phyloP scores from a whole-genome alignment of 1,139 yeast species.

The Yamadazyma mexicana region DNA sequence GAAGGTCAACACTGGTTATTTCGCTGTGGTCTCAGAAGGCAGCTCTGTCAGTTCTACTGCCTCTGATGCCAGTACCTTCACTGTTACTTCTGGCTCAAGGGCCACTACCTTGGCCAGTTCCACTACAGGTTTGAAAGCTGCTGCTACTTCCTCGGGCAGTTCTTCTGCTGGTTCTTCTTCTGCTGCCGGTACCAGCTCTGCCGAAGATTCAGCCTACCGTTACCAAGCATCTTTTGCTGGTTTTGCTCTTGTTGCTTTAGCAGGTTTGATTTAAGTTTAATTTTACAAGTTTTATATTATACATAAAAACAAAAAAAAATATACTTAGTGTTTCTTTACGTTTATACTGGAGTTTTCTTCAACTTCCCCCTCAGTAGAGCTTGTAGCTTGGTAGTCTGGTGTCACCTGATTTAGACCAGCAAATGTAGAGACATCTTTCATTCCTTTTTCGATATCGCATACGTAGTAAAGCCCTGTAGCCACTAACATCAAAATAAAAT shows the following conservation, averaged over 20 bases:
- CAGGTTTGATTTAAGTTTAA: slow-evolving; percentile 5
- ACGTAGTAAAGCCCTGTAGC: slow-evolving; percentile 25
- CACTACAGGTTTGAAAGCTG: background rate
- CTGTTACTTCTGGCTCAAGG: background rate
- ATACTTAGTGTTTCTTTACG: background rate
- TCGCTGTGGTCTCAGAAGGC: background rate
- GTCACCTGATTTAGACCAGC: background rate
- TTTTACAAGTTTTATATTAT: background rate
- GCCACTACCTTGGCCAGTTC: background rate
- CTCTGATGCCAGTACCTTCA: too few species aligned
- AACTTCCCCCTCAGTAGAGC: background rate
- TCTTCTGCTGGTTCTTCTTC: slow-evolving; percentile 1
- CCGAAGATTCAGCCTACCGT: background rate
- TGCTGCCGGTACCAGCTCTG: background rate
- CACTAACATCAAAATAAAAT: slow-evolving; percentile 28
- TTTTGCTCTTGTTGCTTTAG: slow-evolving; percentile 5
- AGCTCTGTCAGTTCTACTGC: too few species aligned
- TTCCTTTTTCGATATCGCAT: slow-evolving; percentile 38
- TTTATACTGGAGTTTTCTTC: background rate
- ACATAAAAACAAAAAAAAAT: background rate
- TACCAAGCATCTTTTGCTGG: slow-evolving; percentile 2
- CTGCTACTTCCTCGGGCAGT: background rate
- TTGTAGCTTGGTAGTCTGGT: background rate
- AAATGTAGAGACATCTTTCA: slow-evolving; percentile 21
- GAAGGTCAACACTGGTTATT: background rate